phyloP scores from a whole-genome alignment of 2,329 filamentous ascomycete species.

The Fusarium nelsonii region DNA sequence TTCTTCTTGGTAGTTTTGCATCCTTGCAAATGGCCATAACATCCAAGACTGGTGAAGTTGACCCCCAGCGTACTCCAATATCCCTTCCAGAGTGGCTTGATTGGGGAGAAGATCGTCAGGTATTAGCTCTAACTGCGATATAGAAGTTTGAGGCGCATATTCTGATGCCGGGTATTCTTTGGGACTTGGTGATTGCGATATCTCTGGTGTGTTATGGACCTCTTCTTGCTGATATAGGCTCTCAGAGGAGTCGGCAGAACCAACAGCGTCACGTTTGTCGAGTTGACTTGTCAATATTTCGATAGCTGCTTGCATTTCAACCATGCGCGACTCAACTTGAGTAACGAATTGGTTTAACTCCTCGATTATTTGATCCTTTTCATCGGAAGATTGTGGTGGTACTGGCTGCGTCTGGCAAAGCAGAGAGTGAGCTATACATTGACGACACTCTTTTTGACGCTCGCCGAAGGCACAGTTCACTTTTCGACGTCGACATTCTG shows the following conservation, averaged over 20 bases:
- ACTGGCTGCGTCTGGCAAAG: constrained; percentile 59
- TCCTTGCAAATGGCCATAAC: constrained; percentile 19
- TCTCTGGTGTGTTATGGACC: background rate
- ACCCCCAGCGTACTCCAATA: constrained; percentile 11
- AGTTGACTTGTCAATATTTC: background rate
- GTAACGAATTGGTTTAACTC: constrained; percentile 5
- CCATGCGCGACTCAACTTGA: constrained; percentile 22
- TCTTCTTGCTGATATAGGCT: background rate
- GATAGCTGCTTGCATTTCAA: constrained; percentile 21
- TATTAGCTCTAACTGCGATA: background rate
- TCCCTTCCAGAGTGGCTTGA: background rate
- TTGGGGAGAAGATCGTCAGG: constrained; percentile 1
- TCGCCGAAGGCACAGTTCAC: constrained; percentile 59
- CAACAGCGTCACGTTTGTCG: background rate
- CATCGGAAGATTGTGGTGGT: background rate
- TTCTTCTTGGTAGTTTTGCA: background rate
- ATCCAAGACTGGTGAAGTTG: constrained; percentile 41
- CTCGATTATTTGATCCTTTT: constrained; percentile 2
- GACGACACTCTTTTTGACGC: constrained; percentile 55
- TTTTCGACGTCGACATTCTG: constrained; percentile 62
- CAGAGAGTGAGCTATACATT: constrained; percentile 60
- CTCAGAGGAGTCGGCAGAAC: background rate
- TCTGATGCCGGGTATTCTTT: background rate
- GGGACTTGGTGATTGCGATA: background rate
- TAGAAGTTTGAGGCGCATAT: background rate